Evolutionary conservation across 2,329 filamentous ascomycete species (phyloP), one percentile per base, ranked within the genome.

Genomic region (Talaromyces piceae): DNA sequence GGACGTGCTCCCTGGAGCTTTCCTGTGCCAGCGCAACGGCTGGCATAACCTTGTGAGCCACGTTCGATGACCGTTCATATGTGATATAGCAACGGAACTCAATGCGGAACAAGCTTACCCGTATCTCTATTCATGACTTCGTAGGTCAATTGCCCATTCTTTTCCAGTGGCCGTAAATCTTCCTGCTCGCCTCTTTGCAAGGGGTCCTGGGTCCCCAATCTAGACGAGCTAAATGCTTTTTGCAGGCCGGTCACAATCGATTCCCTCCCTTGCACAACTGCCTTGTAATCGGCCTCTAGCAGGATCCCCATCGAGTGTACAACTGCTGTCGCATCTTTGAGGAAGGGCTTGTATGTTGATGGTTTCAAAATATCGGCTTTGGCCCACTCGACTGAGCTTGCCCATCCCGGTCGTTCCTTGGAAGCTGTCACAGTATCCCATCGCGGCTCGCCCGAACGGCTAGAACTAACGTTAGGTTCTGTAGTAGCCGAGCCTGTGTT

Each of bases 261-360:
- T 62, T 95, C 91, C 54, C 81, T 83, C 47, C 93, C 93, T 18
- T 83, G 85, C 23, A 98, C 67, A 13, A 95, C 85, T 59, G 87
- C 87, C 72, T 98, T 98, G 81, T 98, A 98, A 75, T 98, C 93
- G 46, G 91, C 90, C 74, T 98, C 93, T 8, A 98, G 81, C 16
- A 98, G 78, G 61, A 98, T 96, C 8, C 93, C 93, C 86, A 97
- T 91, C 63, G 80, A 89, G 76, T 98, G 93, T 44, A 98, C 86
- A 23, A 97, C 91, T 51, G 84, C 91, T 67, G 89, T 82, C 55
- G 90, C 88, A 51, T 80, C 82, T 58, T 82, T 79, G 55, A 98
- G 81, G 45, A 91, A 80, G 0, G 84, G 74, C 7, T 80, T 81
- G 73, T 96, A 98, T 16, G 87, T 87, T 1, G 80, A 74, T 0